Conservation (phyloP, 1,284 basidiomycete species). For the Tranzscheliella williamsii region DNA sequence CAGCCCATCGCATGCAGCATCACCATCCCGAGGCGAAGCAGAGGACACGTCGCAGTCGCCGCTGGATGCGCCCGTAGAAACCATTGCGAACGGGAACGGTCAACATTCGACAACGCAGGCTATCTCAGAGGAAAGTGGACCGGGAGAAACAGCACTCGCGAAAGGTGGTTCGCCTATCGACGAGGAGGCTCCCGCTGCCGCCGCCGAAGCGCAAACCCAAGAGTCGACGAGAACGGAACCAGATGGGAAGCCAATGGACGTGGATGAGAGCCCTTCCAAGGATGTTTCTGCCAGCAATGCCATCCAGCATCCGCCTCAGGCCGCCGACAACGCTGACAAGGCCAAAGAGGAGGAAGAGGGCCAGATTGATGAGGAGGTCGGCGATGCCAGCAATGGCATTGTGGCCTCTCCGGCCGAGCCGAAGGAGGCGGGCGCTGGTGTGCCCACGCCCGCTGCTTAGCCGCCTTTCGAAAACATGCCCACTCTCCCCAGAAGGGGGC, state of each 20-base stretch:
- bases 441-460: too few relatives aligned
- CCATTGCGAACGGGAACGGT: too few relatives aligned
- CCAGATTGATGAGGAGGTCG: conserved; percentile 1
- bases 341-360: conserved; percentile 3
- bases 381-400: conserved; percentile 1
- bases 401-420: too few relatives aligned
- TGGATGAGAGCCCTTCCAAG: conserved; percentile 1
- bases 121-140: not conserved
- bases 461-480: too few relatives aligned
- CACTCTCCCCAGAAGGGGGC: too few relatives aligned
- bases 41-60: too few relatives aligned
- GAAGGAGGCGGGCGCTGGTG: too few relatives aligned
- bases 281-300: not conserved
- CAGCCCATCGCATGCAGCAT: too few relatives aligned
- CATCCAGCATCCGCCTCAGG: not conserved
- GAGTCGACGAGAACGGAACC: not conserved
- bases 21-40: too few relatives aligned
- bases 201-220: not conserved
- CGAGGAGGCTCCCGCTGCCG: not conserved
- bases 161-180: not conserved
- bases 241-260: conserved; percentile 1
- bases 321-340: conserved; percentile 3
- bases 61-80: too few relatives aligned
- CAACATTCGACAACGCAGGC: not conserved
- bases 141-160: too few relatives aligned